phyloP scores from a whole-genome alignment of 768 basidiomycete genomes.

The Candolleomyces efflorescens region DNA sequence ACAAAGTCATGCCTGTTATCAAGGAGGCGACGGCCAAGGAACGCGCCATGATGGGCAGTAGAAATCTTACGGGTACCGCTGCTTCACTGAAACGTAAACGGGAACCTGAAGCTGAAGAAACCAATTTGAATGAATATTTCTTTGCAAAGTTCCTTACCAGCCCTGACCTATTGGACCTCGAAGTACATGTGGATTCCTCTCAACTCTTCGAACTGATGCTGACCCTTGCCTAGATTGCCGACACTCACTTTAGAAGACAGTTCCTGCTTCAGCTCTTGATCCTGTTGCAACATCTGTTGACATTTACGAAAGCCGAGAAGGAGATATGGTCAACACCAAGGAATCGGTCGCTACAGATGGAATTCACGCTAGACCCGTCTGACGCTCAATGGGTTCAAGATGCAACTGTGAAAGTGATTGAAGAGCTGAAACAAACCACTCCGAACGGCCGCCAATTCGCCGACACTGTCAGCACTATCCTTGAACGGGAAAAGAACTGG shows the following conservation, averaged over 20 bases:
- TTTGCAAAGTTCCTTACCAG: slow-evolving; percentile 93
- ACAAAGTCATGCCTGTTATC: slow-evolving; percentile 72
- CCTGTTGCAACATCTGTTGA: slow-evolving; percentile 69
- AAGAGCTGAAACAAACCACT: slow-evolving; percentile 67
- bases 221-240: slow-evolving; percentile 59
- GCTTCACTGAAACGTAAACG: slow-evolving; percentile 61
- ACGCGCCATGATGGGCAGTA: slow-evolving; percentile 75
- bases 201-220: slow-evolving; percentile 6
- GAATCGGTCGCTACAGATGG: slow-evolving; percentile 80
- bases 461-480: slow-evolving; percentile 65
- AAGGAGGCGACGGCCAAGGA: slow-evolving; percentile 87
- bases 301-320: slow-evolving; percentile 69
- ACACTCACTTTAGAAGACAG: slow-evolving; percentile 90
- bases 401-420: slow-evolving; percentile 50
- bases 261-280: slow-evolving; percentile 83
- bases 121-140: slow-evolving; percentile 69
- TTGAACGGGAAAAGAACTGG: slow-evolving; percentile 88
- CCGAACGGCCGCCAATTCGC: slow-evolving; percentile 76
- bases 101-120: slow-evolving; percentile 53
- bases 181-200: slow-evolving; percentile 44
- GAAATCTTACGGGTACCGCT: slow-evolving; percentile 44
- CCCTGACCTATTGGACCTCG: slow-evolving; percentile 80
- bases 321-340: slow-evolving; percentile 53
- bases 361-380: slow-evolving; percentile 65
- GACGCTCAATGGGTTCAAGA: slow-evolving; percentile 80